Evolutionary conservation across 345 rosid genomes (phyloP), one percentile per base, ranked within the genome.

Genomic region (Populus nigra): DNA sequence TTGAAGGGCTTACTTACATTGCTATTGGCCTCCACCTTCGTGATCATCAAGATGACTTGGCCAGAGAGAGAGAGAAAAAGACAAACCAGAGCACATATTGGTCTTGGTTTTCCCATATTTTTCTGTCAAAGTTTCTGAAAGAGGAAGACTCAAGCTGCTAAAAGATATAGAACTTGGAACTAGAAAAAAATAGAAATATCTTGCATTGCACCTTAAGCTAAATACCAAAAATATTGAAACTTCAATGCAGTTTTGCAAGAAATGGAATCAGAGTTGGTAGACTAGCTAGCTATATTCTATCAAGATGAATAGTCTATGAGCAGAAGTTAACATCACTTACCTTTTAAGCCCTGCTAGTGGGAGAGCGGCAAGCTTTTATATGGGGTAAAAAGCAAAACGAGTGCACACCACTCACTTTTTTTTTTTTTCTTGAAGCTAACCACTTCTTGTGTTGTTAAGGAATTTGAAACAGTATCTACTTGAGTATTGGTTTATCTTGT

Each of bases 11-110:
- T 47, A 72, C 80, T 22, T 71, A 77, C 80, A 36, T 71, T 83
- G 79, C 77, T 80, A 36, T 53, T 55, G 45, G 76, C 82, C 66
- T 73, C 76, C 69, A 61, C 82, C 75, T 67, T 72, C 11, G 75
- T 13, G 50, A 47, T 33, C 22, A 68, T 70, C 47, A 61, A 55
- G 35, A 68, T 43, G 59, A 22, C 23, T 27, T 68, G 84, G 36
- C 45, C 79, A 31, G 13, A 61, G 43, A 59, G 18, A 77, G 61
- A 11, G 23, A 77, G 22, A 23, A 76, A 53, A 84, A 78, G 66
- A 84, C 47, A 72, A 53, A 68, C 69, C 27, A 72, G 27, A 68
- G 36, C 72, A 72, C 39, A n/a, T 69, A 62, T 27, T 49, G 73
- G 62, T 25, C n/a, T 69, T 22, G 49, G 6, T n/a, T 68, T 72